Evolutionary conservation across 768 basidiomycete genomes (phyloP), one percentile per base, ranked within the genome.

Genomic region (Podaxis sp.): DNA sequence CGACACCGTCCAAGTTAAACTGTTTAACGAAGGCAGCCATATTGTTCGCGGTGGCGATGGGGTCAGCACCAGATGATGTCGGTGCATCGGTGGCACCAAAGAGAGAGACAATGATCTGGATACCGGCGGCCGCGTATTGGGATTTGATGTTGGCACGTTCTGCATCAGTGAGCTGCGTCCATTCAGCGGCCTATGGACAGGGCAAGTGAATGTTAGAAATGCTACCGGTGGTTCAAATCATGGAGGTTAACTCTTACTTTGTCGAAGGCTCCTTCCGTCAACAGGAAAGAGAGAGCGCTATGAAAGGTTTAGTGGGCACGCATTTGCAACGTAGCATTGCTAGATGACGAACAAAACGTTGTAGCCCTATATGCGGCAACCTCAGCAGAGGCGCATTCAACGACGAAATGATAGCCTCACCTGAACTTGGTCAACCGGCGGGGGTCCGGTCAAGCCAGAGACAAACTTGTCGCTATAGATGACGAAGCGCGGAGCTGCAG

Each of bases 11-110:
- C 13, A 91, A 73, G 53, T 76, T 71, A 63, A 80, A 87, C 65
- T 83, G 64, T 62, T 81, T 84, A 7, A 90, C 89, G 75, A 79
- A 91, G 13, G 80, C 80, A 0, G 89, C 88, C 72, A 91, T 79
- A 1, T 79, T 82, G 63, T 85, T 83, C 1, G 90, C 90, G 11
- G 83, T 83, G 5, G 76, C 73, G 12, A 84, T 73, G 15, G 89
- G 85, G 71, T 91, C 85, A 15, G 81, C 83, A 49, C 82, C 80
- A 17, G 68, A 71, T 9, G 80, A 77, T 3, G 88, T 90, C 3
- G 89, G 88, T 15, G 76, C 74, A 68, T 86, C 82, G 7, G 75
- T 76, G 1, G 85, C 73, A 33, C 87, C 87, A 67, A 88, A 90
- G 2, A 80, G 83, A 37, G 87, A 87, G 4, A 90, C 88, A 63